These are phyloP conservation scores for Leptoxyphium fumago DNA, from an alignment of 2,329 filamentous ascomycete genomes.

Conservation along the genomic window DNA sequence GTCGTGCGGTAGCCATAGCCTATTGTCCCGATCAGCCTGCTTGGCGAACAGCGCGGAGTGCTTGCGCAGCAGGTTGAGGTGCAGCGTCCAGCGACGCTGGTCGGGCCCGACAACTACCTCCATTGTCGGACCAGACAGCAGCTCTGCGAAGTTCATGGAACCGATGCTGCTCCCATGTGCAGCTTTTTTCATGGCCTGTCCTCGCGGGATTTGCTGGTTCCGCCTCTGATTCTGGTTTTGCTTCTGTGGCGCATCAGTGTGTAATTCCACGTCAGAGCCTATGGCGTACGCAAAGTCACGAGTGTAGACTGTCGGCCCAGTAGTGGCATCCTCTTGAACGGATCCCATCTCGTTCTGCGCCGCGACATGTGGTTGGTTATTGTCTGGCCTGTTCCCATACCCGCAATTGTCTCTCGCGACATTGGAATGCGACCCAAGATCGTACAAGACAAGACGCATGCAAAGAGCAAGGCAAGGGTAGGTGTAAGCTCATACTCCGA, in stretches of 20 bases:
- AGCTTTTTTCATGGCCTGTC: background rate
- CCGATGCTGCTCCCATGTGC: background rate
- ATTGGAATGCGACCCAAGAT: too few relatives aligned
- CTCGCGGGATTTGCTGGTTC: background rate
- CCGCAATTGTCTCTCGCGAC: too few relatives aligned
- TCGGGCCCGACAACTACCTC: conserved; percentile 36
- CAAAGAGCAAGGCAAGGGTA: too few relatives aligned
- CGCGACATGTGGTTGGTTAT: too few relatives aligned
- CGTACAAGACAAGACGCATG: too few relatives aligned
- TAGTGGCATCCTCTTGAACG: background rate
- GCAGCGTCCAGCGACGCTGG: conserved; percentile 35
- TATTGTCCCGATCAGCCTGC: conserved; percentile 22
- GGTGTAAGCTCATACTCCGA: too few relatives aligned
- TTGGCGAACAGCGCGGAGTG: conserved; percentile 34
- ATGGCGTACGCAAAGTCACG: conserved; percentile 31
- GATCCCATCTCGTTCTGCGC: background rate
- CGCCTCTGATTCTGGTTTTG: background rate
- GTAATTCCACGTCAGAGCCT: too few relatives aligned
- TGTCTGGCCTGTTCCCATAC: too few relatives aligned
- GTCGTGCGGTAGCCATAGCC: conserved; percentile 33
- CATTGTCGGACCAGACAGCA: conserved; percentile 37
- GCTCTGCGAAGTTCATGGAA: conserved; percentile 6
- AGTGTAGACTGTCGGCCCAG: conserved; percentile 16
- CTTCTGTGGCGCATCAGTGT: background rate
- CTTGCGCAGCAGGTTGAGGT: conserved; percentile 38